These are phyloP conservation scores for Sarocladium oryzae DNA, from an alignment of 2,329 filamentous ascomycete species.

Conservation along the genomic window DNA sequence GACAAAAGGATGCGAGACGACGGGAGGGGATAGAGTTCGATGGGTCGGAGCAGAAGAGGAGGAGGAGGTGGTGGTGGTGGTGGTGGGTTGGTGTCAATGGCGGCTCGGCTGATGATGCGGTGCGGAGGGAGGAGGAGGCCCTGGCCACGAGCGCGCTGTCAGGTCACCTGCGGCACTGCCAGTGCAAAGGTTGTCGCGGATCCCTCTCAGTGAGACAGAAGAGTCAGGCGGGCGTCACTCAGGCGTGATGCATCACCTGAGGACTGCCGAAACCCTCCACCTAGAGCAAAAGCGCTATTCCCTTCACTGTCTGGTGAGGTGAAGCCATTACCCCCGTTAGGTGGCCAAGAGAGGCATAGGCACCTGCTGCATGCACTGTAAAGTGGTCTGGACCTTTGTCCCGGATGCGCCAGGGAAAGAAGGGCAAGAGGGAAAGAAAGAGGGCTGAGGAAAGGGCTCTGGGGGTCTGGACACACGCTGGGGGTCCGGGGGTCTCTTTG, in stretches of 20 bases:
- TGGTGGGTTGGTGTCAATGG: not conserved
- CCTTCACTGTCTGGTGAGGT: too few species aligned
- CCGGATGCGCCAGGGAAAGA: not conserved
- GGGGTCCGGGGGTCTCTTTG: too few species aligned
- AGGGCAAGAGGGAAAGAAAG: not conserved
- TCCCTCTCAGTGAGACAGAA: too few species aligned
- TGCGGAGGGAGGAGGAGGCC: not conserved
- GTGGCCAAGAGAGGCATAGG: not conserved
- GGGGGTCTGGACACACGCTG: too few species aligned
- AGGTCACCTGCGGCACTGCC: not conserved
- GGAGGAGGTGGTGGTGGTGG: not conserved
- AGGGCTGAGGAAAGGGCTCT: too few species aligned
- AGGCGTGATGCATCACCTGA: conserved; percentile 4
- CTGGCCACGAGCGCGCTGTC: not conserved
- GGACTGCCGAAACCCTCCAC: not conserved
- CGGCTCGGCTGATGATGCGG: conserved; percentile 5
- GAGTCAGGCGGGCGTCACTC: not conserved
- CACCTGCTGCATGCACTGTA: conserved; percentile 1
- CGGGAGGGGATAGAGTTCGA: conserved; percentile 5
- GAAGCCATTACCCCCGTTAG: too few species aligned
- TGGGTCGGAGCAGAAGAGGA: not conserved
- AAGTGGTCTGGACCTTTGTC: not conserved
- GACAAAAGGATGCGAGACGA: not conserved
- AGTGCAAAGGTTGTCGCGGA: not conserved
- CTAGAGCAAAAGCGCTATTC: not conserved